Conservation (phyloP, 208 protist genomes). For the Crithidia acanthocephali region DNA sequence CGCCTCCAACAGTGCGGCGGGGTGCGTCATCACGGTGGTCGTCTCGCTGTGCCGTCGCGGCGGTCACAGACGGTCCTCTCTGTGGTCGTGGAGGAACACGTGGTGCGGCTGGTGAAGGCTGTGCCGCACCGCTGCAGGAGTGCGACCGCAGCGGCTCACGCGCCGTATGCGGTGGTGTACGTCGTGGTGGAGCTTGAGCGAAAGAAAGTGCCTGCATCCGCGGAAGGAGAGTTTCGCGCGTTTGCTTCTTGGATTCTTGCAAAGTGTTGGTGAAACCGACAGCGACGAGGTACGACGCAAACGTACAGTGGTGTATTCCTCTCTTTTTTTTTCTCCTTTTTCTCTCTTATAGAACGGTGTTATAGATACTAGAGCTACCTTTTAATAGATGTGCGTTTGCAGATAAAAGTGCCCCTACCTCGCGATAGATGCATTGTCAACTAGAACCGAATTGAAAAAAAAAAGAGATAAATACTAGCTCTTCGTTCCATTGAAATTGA, state of each 20-base stretch:
- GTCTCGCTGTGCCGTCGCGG: background rate
- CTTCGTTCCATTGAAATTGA: too few relatives aligned
- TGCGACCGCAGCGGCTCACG: background rate
- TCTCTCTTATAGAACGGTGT: too few relatives aligned
- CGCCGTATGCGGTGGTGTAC: conserved; percentile 14
- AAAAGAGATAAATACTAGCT: too few relatives aligned
- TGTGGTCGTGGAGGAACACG: conserved; percentile 19
- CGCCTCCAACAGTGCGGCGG: conserved; percentile 12
- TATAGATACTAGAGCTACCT: too few relatives aligned
- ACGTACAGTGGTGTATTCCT: too few relatives aligned
- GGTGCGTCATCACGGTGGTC: background rate
- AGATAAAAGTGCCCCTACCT: too few relatives aligned
- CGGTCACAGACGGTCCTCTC: conserved; percentile 25
- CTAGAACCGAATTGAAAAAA: too few relatives aligned
- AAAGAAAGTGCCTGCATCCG: conserved; percentile 18
- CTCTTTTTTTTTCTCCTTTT: too few relatives aligned
- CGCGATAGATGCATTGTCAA: too few relatives aligned
- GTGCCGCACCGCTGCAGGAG: conserved; percentile 13
- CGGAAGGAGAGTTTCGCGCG: conserved; percentile 35
- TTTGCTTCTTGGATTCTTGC: conserved; percentile 58
- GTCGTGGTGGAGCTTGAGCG: conserved; percentile 31
- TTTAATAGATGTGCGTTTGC: too few relatives aligned
- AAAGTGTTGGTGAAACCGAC: conserved; percentile 32
- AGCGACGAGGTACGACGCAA: too few relatives aligned
- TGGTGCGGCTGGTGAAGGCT: conserved; percentile 17